Conservation (phyloP, 192 early-diverging fungal genomes). For the Linderina pennispora region DNA sequence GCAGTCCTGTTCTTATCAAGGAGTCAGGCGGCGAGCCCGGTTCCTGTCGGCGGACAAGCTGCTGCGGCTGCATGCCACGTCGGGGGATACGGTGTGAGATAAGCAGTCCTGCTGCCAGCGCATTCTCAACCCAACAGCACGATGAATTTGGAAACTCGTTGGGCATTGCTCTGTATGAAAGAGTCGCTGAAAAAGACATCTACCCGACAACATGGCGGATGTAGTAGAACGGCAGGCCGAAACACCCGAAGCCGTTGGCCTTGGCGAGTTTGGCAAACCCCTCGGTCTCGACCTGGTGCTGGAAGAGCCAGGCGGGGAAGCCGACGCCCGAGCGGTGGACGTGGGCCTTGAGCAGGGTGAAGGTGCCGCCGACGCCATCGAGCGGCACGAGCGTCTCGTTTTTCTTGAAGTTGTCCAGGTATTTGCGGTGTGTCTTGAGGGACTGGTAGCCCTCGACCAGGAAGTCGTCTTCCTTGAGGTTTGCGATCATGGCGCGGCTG, state of each 20-base stretch:
- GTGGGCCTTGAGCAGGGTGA: conserved; percentile 56
- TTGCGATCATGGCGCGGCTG: conserved; percentile 43
- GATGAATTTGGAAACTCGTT: too few species aligned
- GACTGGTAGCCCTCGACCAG: conserved; percentile 43
- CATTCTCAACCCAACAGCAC: too few species aligned
- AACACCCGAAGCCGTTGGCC: conserved; percentile 53
- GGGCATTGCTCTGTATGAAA: too few species aligned
- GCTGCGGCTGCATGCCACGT: too few species aligned
- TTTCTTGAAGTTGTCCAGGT: conserved; percentile 33
- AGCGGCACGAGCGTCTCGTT: conserved; percentile 48
- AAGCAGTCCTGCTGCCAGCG: too few species aligned
- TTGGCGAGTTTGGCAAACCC: conserved; percentile 69
- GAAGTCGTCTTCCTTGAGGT: conserved; percentile 31
- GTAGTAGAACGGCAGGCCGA: conserved; percentile 57
- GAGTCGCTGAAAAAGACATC: too few species aligned
- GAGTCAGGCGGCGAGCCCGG: too few species aligned
- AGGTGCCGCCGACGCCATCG: conserved; percentile 65
- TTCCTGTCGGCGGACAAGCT: too few species aligned
- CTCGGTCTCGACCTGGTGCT: conserved; percentile 68
- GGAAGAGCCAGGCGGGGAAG: conserved; percentile 56
- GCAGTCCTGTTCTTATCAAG: too few species aligned
- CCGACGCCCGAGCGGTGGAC: conserved; percentile 62
- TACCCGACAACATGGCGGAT: conserved; percentile 51
- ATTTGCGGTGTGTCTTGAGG: conserved; percentile 35
- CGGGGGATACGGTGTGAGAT: too few species aligned